Percentiles rank a stretch among this genome's conserved stretches.
Evolutionary conservation across 2,329 filamentous ascomycete species (phyloP).

Genomic region (Macroventuria anomochaeta): DNA sequence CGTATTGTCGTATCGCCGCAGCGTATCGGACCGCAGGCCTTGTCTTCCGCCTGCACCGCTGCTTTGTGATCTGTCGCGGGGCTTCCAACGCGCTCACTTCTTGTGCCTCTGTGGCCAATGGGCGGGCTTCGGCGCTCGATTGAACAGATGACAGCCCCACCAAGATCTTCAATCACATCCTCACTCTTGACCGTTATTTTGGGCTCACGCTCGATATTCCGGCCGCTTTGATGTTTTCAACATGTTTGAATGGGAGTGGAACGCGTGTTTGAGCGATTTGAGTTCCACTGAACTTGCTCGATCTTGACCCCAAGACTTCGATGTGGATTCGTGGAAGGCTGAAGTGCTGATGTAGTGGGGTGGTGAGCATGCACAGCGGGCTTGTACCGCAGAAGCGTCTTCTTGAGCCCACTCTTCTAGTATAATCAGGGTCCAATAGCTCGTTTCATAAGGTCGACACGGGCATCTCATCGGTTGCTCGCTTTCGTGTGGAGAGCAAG

Average conservation of each 20-base stretch:
- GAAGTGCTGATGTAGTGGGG: conserved; percentile 7
- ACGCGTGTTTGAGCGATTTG: neutral
- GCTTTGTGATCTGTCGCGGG: conserved; percentile 7
- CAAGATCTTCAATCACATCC: conserved; percentile 10
- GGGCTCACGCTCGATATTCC: neutral
- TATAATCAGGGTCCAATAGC: conserved; percentile 16
- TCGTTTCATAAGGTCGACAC: conserved; percentile 10
- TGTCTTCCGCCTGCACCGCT: neutral
- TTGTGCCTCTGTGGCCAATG: conserved; percentile 4
- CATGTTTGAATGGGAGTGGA: neutral
- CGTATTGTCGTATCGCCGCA: neutral
- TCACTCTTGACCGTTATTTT: neutral
- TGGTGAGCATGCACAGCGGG: conserved; percentile 6
- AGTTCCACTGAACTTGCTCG: neutral
- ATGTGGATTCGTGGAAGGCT: neutral
- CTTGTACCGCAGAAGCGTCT: conserved; percentile 9
- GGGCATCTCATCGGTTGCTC: conserved; percentile 2
- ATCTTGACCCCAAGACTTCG: neutral
- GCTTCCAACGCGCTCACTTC: conserved; percentile 1
- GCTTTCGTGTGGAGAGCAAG: conserved; percentile 7
- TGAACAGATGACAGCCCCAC: conserved; percentile 6
- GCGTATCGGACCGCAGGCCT: conserved; percentile 10
- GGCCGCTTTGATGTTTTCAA: neutral
- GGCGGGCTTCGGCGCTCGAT: neutral
- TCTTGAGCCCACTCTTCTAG: neutral